Percentiles rank a stretch among this genome's conserved stretches.
These are phyloP conservation scores for Hortiboletus flavorubellus DNA, from an alignment of 768 basidiomycete genomes.

Conservation along the genomic window DNA sequence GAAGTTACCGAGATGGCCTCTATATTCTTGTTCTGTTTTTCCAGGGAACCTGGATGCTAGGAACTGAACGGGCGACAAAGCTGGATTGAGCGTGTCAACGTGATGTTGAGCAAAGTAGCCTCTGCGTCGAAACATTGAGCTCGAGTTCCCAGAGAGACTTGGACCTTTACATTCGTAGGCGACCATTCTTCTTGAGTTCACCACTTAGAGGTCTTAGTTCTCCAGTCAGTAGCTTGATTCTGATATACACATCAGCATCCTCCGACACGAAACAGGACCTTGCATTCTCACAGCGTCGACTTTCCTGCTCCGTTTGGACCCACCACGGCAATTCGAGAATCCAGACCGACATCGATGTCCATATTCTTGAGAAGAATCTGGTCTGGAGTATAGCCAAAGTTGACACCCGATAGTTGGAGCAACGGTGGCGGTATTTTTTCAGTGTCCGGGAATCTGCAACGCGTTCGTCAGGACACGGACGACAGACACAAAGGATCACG, in stretches of 20 bases:
- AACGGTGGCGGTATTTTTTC: slow-evolving; percentile 98
- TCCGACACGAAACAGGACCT: background rate
- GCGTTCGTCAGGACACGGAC: background rate
- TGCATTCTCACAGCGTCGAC: slow-evolving; percentile 71
- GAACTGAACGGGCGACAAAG: slow-evolving; percentile 91
- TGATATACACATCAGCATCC: slow-evolving; percentile 29
- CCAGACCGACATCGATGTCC: slow-evolving; percentile 91
- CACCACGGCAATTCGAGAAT: slow-evolving; percentile 92
- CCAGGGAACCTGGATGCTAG: slow-evolving; percentile 91
- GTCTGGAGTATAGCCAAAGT: slow-evolving; percentile 81
- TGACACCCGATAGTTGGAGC: slow-evolving; percentile 86
- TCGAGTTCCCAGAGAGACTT: background rate
- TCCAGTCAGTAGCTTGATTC: slow-evolving; percentile 69
- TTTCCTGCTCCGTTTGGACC: slow-evolving; percentile 97
- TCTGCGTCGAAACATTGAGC: slow-evolving; percentile 35
- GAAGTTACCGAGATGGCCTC: slow-evolving; percentile 93
- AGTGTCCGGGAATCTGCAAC: slow-evolving; percentile 80
- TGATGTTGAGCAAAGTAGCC: slow-evolving; percentile 96
- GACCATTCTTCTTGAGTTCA: slow-evolving; percentile 86
- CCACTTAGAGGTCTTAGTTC: slow-evolving; percentile 43
- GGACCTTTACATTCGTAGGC: slow-evolving; percentile 72
- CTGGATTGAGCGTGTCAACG: slow-evolving; percentile 83
- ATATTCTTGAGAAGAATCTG: slow-evolving; percentile 73
- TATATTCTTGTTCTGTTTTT: slow-evolving; percentile 93
- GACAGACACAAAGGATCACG: slow-evolving; percentile 4